phyloP scores from a whole-genome alignment of 495 filamentous ascomycete genomes.

The Peziza echinospora region DNA sequence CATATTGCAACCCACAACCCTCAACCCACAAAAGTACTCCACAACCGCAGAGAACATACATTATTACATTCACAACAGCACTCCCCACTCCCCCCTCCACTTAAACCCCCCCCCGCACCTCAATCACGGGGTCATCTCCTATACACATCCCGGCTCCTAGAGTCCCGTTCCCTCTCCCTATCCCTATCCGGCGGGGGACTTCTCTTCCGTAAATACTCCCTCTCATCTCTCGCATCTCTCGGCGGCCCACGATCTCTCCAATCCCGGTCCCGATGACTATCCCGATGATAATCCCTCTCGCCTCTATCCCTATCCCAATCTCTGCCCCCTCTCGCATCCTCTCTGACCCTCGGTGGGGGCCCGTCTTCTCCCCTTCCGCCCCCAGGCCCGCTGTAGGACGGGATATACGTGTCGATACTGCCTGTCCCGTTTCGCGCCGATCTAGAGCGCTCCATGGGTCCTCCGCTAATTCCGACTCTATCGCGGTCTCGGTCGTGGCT shows the following conservation, averaged over 20 bases:
- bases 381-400: constrained; percentile 27
- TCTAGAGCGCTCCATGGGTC: constrained; percentile 14
- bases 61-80: too few species aligned
- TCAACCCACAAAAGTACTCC: too few species aligned
- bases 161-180: not conserved
- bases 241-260: constrained; percentile 1
- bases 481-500: constrained; percentile 14
- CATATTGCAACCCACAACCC: too few species aligned
- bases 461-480: constrained; percentile 7
- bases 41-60: too few species aligned
- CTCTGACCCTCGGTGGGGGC: constrained; percentile 1
- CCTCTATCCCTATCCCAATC: constrained; percentile 12
- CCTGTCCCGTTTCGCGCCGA: constrained; percentile 13
- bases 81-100: too few species aligned
- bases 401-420: constrained; percentile 39
- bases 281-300: constrained; percentile 15
- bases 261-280: constrained; percentile 10
- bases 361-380: constrained; percentile 3
- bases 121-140: too few species aligned
- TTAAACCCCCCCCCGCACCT: too few species aligned
- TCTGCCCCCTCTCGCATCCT: constrained; percentile 4
- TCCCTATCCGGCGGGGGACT: not conserved
- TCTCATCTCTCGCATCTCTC: not conserved
- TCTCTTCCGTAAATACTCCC: not conserved
- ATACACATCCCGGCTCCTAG: too few species aligned